Conservation (phyloP, 768 basidiomycete species). For the Boletus rufocinnamomeus region DNA sequence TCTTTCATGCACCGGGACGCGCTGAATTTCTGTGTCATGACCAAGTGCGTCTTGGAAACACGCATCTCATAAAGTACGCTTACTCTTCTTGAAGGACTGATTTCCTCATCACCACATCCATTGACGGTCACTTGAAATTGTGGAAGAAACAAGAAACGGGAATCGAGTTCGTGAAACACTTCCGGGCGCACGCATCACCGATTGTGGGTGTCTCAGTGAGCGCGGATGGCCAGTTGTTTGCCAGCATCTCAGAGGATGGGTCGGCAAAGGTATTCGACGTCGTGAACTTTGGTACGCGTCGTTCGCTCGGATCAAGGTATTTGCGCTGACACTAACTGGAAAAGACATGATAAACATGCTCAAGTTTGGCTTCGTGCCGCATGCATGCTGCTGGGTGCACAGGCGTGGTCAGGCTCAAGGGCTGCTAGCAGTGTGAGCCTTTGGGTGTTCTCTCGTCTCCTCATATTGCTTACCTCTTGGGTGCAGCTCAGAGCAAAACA, state of each 20-base stretch:
- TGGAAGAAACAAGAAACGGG: conserved; percentile 98
- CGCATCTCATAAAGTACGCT: not conserved
- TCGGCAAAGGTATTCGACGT: conserved; percentile 97
- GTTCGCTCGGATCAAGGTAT: not conserved
- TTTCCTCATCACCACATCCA: conserved; percentile 91
- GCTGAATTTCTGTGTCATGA: conserved; percentile 86
- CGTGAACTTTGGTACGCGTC: conserved; percentile 85
- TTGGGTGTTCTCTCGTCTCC: conserved; percentile 20
- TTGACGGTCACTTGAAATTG: conserved; percentile 95
- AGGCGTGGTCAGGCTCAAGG: conserved; percentile 83
- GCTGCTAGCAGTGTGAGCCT: conserved; percentile 81
- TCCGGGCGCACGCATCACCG: conserved; percentile 85
- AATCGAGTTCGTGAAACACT: conserved; percentile 98
- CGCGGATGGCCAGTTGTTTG: conserved; percentile 89
- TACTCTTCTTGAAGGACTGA: conserved; percentile 64
- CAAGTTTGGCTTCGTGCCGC: conserved; percentile 82
- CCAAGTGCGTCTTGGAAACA: conserved; percentile 57
- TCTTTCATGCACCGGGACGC: conserved; percentile 98
- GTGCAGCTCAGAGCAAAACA: conserved; percentile 72
- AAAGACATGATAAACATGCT: conserved; percentile 99
- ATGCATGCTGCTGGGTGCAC: conserved; percentile 95
- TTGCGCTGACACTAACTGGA: not conserved
- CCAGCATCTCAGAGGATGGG: conserved; percentile 89
- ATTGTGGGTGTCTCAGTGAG: conserved; percentile 82
- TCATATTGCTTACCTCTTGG: conserved; percentile 18